Percentiles rank a stretch among this genome's conserved stretches.
Conservation (phyloP, 1,139 yeast species). For the Yamadazyma jaroonii region DNA sequence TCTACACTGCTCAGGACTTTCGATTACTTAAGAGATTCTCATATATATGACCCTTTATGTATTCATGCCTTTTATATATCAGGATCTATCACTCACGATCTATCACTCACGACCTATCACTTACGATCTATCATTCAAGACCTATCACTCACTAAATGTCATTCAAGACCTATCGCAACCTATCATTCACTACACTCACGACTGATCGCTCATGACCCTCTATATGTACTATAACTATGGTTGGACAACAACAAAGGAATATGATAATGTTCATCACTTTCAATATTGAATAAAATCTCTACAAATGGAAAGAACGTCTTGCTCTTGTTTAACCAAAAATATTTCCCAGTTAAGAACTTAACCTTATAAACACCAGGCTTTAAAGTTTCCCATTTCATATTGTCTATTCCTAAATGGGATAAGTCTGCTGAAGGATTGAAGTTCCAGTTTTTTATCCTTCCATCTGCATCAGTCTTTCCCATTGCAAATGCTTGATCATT, state of each 20-base stretch:
- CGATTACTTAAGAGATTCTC: too few relatives aligned
- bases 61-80: too few relatives aligned
- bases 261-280: conserved; percentile 73
- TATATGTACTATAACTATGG: conserved; percentile 83
- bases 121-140: too few relatives aligned
- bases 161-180: too few relatives aligned
- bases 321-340: conserved; percentile 41
- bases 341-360: conserved; percentile 69
- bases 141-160: too few relatives aligned
- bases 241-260: conserved; percentile 80
- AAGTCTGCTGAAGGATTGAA: conserved; percentile 34
- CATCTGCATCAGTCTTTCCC: conserved; percentile 72
- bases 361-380: conserved; percentile 68
- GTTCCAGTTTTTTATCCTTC: conserved; percentile 71
- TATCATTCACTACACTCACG: too few relatives aligned
- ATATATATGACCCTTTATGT: too few relatives aligned
- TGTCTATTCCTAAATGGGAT: conserved; percentile 27
- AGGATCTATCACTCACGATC: too few relatives aligned
- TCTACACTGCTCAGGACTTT: too few relatives aligned
- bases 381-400: conserved; percentile 39
- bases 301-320: conserved; percentile 78
- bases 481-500: conserved; percentile 50
- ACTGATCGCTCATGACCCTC: conserved; percentile 74
- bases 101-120: too few relatives aligned
- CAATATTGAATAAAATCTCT: conserved; percentile 68